phyloP scores from a whole-genome alignment of 352 stramenopile species.

The Pythium graminicola region DNA sequence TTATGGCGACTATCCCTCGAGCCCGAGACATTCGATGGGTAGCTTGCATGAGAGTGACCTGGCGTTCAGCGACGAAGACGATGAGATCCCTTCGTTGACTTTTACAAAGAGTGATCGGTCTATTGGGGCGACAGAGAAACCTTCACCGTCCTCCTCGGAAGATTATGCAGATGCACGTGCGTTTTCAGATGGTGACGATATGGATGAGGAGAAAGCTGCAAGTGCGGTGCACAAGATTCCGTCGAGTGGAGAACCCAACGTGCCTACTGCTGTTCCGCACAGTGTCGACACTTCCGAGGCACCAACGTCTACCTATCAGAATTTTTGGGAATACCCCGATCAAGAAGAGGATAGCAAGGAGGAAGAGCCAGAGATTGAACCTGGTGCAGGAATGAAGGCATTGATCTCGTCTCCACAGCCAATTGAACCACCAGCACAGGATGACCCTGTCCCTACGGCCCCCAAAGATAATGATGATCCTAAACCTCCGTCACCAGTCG shows the following conservation, averaged over 20 bases:
- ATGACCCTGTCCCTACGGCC: too few species aligned
- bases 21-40: conserved; percentile 1
- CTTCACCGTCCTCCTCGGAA: conserved; percentile 15
- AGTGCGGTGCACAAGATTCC: background rate
- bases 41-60: conserved; percentile 14
- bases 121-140: conserved; percentile 1
- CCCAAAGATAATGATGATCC: too few species aligned
- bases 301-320: background rate
- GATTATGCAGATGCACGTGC: conserved; percentile 15
- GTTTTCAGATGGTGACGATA: conserved; percentile 15
- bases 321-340: background rate
- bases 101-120: too few species aligned
- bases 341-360: background rate
- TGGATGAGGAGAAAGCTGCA: background rate
- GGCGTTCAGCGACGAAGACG: too few species aligned
- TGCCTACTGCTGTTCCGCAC: too few species aligned
- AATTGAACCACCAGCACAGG: too few species aligned
- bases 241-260: too few species aligned
- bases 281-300: too few species aligned
- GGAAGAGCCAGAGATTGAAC: too few species aligned
- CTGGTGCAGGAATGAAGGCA: too few species aligned
- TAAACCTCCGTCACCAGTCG: too few species aligned
- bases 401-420: too few species aligned
- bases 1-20: conserved; percentile 2
- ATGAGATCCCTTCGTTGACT: conserved; percentile 9